Evolutionary conservation across 2,329 filamentous ascomycete genomes (phyloP).

Genomic region (Xenosphaeropsis pyriputrescens): DNA sequence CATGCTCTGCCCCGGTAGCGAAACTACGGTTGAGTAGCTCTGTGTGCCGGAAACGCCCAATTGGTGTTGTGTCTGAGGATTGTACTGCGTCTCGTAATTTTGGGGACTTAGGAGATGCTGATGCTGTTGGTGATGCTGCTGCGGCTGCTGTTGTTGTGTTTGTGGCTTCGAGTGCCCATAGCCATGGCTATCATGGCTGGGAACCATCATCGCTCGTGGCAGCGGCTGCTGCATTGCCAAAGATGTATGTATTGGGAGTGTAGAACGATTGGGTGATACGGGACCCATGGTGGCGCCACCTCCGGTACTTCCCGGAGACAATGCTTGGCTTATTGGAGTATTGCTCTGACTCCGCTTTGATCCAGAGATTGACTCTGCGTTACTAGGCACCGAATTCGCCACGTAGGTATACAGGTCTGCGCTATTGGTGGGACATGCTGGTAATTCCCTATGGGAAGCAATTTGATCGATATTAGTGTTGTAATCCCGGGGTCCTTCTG

Average conservation of each 20-base stretch:
- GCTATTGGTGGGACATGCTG: not conserved
- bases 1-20: not conserved
- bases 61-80: not conserved
- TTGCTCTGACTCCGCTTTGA: not conserved
- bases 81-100: not conserved
- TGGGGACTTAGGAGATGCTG: not conserved
- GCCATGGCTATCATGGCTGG: no score
- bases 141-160: constrained; percentile 1
- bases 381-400: not conserved
- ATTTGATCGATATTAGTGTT: not conserved
- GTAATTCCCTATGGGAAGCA: not conserved
- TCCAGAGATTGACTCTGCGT: not conserved
- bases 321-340: not conserved
- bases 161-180: not conserved
- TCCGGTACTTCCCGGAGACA: no score
- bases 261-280: not conserved
- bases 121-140: not conserved
- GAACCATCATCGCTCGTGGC: no score
- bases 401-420: not conserved
- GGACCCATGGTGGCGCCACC: no score
- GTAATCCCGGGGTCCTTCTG: not conserved
- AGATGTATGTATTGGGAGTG: not conserved
- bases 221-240: not conserved
- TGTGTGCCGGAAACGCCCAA: not conserved
- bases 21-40: not conserved